Conservation (phyloP, 2,329 filamentous ascomycete genomes). For the Pseudogymnoascus sp. region DNA sequence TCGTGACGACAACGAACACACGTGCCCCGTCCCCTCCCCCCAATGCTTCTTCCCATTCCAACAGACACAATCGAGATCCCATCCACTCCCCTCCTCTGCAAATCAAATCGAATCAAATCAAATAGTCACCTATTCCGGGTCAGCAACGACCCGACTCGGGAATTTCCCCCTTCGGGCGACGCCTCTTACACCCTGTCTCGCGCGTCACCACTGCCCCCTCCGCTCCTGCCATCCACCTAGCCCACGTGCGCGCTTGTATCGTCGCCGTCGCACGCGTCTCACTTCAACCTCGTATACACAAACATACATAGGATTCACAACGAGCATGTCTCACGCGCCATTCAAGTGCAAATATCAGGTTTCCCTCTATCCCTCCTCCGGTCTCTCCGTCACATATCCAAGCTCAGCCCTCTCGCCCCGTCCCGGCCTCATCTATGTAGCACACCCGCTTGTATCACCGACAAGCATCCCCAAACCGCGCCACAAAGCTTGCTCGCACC, state of each 20-base stretch:
- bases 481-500: constrained; percentile 1
- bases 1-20: not conserved
- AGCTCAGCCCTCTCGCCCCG: not conserved
- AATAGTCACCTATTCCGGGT: not conserved
- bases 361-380: not conserved
- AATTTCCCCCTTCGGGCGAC: not conserved
- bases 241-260: not conserved
- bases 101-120: not conserved
- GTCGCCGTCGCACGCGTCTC: not conserved
- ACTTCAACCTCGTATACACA: not conserved
- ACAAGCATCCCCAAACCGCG: not conserved
- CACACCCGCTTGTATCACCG: not conserved
- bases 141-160: not conserved
- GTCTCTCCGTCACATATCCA: not conserved
- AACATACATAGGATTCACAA: not conserved
- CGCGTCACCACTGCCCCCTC: not conserved
- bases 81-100: too few species aligned
- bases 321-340: not conserved
- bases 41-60: not conserved
- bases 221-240: not conserved
- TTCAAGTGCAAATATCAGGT: not conserved
- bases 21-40: not conserved
- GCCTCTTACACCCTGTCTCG: not conserved
- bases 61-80: not conserved
- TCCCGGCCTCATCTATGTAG: not conserved